phyloP scores from a whole-genome alignment of 306 rosid species.

The Cucurbita pepo region DNA sequence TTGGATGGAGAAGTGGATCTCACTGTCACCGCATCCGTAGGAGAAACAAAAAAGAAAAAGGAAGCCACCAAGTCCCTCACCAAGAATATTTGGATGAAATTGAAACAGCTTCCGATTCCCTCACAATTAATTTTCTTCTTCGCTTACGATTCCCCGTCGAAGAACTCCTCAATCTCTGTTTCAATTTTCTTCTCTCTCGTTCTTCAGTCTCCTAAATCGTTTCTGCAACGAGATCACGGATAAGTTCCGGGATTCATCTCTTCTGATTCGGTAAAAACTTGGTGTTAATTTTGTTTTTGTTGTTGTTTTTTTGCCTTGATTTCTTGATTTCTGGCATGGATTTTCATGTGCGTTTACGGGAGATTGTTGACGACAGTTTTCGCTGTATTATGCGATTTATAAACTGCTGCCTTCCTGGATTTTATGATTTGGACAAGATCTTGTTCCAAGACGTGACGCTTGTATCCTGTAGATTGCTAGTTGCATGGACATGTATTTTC shows the following conservation, averaged over 20 bases:
- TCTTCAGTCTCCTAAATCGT: conserved; percentile 22
- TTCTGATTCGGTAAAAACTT: neutral
- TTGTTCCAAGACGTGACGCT: neutral
- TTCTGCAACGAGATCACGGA: conserved; percentile 1
- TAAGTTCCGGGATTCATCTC: neutral
- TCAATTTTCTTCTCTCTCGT: neutral
- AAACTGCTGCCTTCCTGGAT: conserved; percentile 1
- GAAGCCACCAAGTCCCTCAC: neutral
- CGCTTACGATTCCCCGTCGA: neutral
- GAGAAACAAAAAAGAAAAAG: neutral
- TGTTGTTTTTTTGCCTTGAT: neutral
- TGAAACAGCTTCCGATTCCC: neutral
- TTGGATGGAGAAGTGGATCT: neutral
- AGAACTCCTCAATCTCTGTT: neutral
- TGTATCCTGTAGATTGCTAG: neutral
- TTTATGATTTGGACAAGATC: neutral
- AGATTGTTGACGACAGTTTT: neutral
- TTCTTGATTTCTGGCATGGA: neutral
- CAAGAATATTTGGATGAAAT: conserved; percentile 6
- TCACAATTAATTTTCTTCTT: neutral
- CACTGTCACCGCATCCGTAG: neutral
- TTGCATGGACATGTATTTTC: neutral
- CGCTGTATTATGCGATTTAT: neutral
- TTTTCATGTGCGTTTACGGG: neutral
- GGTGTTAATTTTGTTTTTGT: neutral